Evolutionary conservation across 164 flowering plant genomes (phyloP).

Genomic region (Magnolia sinica): DNA sequence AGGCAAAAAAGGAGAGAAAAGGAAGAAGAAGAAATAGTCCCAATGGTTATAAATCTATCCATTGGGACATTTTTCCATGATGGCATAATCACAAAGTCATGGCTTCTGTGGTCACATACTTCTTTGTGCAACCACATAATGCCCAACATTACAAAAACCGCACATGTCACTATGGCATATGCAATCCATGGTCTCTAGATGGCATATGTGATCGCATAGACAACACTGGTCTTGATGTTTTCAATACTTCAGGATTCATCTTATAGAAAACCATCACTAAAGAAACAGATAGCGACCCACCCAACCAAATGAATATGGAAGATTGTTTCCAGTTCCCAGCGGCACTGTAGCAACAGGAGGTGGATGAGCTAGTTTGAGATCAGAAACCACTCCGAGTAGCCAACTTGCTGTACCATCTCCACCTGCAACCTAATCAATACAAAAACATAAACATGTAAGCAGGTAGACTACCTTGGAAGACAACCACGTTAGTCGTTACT

Average conservation of each 20-base stretch:
- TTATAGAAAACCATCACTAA: not conserved
- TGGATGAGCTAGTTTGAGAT: conserved; percentile 71
- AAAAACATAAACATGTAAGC: not conserved
- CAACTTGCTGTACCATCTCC: conserved; percentile 98
- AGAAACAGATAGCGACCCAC: conserved; percentile 31
- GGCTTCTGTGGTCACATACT: too few relatives aligned
- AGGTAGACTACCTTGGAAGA: not conserved
- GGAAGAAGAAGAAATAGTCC: too few relatives aligned
- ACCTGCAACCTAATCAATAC: conserved; percentile 79
- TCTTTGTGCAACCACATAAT: too few relatives aligned
- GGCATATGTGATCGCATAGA: too few relatives aligned
- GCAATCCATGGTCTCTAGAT: too few relatives aligned
- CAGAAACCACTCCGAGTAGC: conserved; percentile 88
- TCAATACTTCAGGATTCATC: not conserved
- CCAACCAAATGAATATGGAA: conserved; percentile 93
- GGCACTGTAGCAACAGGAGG: conserved; percentile 96
- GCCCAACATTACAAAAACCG: too few relatives aligned
- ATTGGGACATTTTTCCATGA: too few relatives aligned
- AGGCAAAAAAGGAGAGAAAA: too few relatives aligned
- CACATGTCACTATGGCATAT: too few relatives aligned
- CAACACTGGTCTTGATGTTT: too few relatives aligned
- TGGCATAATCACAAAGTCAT: too few relatives aligned
- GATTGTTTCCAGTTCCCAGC: conserved; percentile 90
- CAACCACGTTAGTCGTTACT: not conserved
- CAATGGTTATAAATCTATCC: too few relatives aligned